phyloP scores from a whole-genome alignment of 441 rosid genomes.

The Arabidopsis lyrata region DNA sequence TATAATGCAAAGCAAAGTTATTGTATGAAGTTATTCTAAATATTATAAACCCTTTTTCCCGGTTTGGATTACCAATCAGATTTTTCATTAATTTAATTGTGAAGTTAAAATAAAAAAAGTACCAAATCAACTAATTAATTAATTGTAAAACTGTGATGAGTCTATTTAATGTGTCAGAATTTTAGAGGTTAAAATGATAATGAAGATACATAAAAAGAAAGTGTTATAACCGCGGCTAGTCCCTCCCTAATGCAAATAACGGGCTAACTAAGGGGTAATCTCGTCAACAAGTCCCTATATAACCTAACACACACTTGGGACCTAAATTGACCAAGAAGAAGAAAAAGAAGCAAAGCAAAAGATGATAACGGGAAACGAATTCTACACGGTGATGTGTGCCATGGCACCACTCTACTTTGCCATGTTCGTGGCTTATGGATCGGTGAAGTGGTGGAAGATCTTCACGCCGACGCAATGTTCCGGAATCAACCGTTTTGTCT shows the following conservation, averaged over 20 bases:
- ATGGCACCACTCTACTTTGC: constrained; percentile 77
- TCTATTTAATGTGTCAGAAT: neutral
- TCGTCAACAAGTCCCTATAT: constrained; percentile 40
- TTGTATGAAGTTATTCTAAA: neutral
- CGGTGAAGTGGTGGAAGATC: constrained; percentile 78
- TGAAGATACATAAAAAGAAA: neutral
- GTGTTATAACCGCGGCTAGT: neutral
- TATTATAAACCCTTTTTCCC: neutral
- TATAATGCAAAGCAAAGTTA: neutral
- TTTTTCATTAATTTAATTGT: neutral
- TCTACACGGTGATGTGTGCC: constrained; percentile 81
- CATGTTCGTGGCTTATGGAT: constrained; percentile 69
- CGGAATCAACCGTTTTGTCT: constrained; percentile 77
- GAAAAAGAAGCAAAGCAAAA: neutral
- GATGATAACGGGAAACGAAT: constrained; percentile 67
- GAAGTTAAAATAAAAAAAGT: neutral
- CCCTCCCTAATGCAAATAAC: constrained; percentile 29
- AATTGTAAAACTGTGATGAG: neutral
- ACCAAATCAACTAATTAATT: neutral
- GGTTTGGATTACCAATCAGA: neutral
- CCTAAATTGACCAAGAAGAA: constrained; percentile 1
- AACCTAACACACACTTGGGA: constrained; percentile 30
- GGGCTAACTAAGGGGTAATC: constrained; percentile 31
- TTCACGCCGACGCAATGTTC: constrained; percentile 73
- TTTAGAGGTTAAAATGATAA: neutral